Conservation (phyloP, 2,329 filamentous ascomycete species). For the Pseudogymnoascus sp. region DNA sequence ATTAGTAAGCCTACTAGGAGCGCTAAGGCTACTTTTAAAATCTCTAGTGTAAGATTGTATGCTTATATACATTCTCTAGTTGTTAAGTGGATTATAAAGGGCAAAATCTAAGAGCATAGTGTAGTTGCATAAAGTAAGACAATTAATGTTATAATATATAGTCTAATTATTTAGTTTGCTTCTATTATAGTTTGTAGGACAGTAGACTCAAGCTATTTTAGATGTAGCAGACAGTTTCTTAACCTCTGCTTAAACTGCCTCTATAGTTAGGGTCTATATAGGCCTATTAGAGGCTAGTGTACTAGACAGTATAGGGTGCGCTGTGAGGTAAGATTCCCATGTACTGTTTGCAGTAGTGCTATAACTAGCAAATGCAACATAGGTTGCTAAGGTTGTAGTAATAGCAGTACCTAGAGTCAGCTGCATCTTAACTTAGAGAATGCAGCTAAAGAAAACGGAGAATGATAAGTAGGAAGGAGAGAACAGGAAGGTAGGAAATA, state of each 20-base stretch:
- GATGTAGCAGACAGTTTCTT: background rate
- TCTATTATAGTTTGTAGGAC: conserved; percentile 12
- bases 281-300: background rate
- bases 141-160: conserved; percentile 13
- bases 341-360: background rate
- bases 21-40: background rate
- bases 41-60: conserved; percentile 11
- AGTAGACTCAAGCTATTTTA: background rate
- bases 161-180: conserved; percentile 14
- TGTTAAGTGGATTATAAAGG: conserved; percentile 14
- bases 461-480: no score
- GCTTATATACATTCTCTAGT: conserved; percentile 11
- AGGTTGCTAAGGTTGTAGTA: background rate
- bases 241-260: background rate
- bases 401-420: background rate
- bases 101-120: conserved; percentile 16
- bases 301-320: background rate
- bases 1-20: background rate
- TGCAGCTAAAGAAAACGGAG: no score
- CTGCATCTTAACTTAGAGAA: background rate
- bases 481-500: background rate
- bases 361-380: background rate
- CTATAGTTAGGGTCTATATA: background rate
- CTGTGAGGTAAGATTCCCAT: conserved; percentile 1
- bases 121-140: conserved; percentile 12